A percentile compares a stretch with the other conserved stretches of the same genome.
phyloP scores from a whole-genome alignment of 1,284 basidiomycete genomes.

The Lentinula novae-zelandiae region DNA sequence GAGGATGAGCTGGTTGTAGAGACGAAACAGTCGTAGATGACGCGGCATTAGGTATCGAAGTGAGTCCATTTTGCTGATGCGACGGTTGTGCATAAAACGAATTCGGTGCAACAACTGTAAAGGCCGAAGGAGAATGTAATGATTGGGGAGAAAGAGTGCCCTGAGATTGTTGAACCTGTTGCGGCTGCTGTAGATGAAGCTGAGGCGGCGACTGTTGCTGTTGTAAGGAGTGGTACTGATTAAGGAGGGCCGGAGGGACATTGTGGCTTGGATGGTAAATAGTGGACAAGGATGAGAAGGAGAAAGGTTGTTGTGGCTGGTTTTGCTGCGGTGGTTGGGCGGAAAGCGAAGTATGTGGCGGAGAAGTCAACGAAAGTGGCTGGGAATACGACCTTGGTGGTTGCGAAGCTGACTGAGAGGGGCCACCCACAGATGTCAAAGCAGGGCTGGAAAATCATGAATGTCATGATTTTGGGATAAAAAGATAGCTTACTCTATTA shows the following conservation, averaged over 20 bases:
- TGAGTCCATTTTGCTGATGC: conserved; percentile 23
- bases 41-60: conserved; percentile 9
- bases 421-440: conserved; percentile 44
- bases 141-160: conserved; percentile 65
- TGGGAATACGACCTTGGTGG: conserved; percentile 27
- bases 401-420: conserved; percentile 32
- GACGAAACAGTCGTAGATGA: not conserved
- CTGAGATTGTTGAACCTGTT: conserved; percentile 9
- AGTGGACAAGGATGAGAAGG: conserved; percentile 6
- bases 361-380: not conserved
- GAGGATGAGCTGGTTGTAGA: conserved; percentile 1
- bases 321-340: conserved; percentile 16
- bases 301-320: conserved; percentile 21
- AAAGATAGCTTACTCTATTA: conserved; percentile 35
- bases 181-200: conserved; percentile 17
- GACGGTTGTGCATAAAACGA: conserved; percentile 31
- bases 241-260: not conserved
- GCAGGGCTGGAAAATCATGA: conserved; percentile 38
- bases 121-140: conserved; percentile 48
- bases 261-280: conserved; percentile 9
- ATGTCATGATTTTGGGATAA: conserved; percentile 20
- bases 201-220: conserved; percentile 28
- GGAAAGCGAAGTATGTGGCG: conserved; percentile 19
- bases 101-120: conserved; percentile 34
- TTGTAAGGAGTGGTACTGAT: conserved; percentile 21